These are phyloP conservation scores for Monosporozyma unispora DNA, from an alignment of 805 yeast genomes.

Conservation along the genomic window DNA sequence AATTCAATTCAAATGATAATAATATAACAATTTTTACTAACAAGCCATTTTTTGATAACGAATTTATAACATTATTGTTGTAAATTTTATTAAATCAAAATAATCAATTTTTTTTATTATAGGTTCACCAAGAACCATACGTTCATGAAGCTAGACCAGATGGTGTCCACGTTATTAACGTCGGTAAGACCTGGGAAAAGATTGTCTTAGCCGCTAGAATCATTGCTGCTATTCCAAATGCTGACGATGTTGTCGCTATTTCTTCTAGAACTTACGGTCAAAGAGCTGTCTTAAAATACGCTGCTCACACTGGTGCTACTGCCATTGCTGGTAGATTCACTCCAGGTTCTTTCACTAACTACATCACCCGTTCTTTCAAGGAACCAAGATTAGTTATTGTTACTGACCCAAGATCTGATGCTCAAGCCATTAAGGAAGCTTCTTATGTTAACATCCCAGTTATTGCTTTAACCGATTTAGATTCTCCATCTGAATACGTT, in stretches of 20 bases:
- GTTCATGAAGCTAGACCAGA: slow-evolving; percentile 98
- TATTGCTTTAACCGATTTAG: slow-evolving; percentile 97
- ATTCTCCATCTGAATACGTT: slow-evolving; percentile 97
- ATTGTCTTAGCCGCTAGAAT: slow-evolving; percentile 98
- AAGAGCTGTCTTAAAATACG: slow-evolving; percentile 99
- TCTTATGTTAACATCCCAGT: slow-evolving; percentile 99
- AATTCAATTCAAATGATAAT: too few relatives aligned
- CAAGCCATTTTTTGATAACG: neutral
- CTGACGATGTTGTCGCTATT: slow-evolving; percentile 96
- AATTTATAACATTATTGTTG: too few relatives aligned
- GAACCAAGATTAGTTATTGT: slow-evolving; percentile 99
- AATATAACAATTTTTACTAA: too few relatives aligned
- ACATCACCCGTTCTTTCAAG: slow-evolving; percentile 99
- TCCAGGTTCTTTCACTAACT: slow-evolving; percentile 99
- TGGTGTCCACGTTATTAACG: slow-evolving; percentile 97
- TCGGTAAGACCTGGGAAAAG: slow-evolving; percentile 99
- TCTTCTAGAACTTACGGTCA: slow-evolving; percentile 99
- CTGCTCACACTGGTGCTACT: slow-evolving; percentile 99
- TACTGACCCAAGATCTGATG: slow-evolving; percentile 99
- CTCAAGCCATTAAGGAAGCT: slow-evolving; percentile 99
- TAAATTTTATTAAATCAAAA: neutral
- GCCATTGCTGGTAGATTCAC: slow-evolving; percentile 99
- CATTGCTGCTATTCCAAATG: slow-evolving; percentile 98
- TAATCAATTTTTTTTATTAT: slow-evolving; percentile 3
- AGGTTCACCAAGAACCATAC: slow-evolving; percentile 35